Evolutionary conservation across 2,329 filamentous ascomycete species (phyloP), one percentile per base, ranked within the genome.

Genomic region (Reticulascus tulasneorum): DNA sequence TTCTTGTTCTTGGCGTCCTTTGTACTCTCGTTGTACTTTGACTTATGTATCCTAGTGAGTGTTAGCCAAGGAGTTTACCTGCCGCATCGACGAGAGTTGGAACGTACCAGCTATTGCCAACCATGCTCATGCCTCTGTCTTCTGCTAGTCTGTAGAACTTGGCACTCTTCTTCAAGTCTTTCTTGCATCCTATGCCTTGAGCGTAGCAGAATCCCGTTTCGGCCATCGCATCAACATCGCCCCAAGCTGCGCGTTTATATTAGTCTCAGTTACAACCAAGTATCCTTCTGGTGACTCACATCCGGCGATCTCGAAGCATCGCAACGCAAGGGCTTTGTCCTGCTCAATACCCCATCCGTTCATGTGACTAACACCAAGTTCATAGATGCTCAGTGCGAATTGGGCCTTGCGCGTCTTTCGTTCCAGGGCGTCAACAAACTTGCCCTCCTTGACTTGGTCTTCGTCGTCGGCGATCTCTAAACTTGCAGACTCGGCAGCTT

Each of bases 331-430:
- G 6, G 77, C 66, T 58, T 93, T 94, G 56, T 98, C 93, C 61
- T 94, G 89, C 49, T 91, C 81, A 24, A 94, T 94, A 12, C 93
- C 93, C 93, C 93, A 98, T 6, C 93, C 93, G 51, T 98, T 96
- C 79, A 96, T 89, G 56, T 97, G 91, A 56, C 88, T 94, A 18
- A 96, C 89, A 4, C 93, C 93, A 17, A 98, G 73, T 64, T 98
- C 93, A 51, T 98, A 98, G 35, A 97, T 90, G 51, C 89, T 93
- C 28, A 97, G 72, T 1, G 91, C 93, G 59, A 97, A 95, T 53
- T 97, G 91, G 9, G 90, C 90, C 53, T 89, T 88, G 45, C 89
- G 82, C 6, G 86, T 84, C 60, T 90, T 93, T 48, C 79, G 78
- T 58, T 91, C 86, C 19, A 77, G 53, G 7, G 79, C 59, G 57